A percentile compares a stretch with the other conserved stretches of the same genome.
phyloP scores from a whole-genome alignment of 2,329 filamentous ascomycete genomes.

The Xylariaceae sp. region DNA sequence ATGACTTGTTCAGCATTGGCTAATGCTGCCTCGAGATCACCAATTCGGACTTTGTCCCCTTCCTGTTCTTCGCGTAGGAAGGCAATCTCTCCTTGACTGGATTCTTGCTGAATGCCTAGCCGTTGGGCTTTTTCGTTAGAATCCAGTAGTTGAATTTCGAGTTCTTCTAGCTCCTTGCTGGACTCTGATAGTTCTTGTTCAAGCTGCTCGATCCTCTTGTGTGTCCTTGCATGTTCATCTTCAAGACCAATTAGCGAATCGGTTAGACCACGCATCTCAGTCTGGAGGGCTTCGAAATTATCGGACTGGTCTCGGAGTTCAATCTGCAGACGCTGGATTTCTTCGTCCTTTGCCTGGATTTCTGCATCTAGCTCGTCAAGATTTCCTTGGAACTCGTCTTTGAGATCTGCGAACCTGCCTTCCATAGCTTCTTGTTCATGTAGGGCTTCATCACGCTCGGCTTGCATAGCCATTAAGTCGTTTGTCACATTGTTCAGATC shows the following conservation, averaged over 20 bases:
- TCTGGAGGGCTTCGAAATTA: constrained; percentile 86
- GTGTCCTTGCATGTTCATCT: constrained; percentile 78
- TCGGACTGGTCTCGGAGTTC: constrained; percentile 75
- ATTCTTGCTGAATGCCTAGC: constrained; percentile 87
- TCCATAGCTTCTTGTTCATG: constrained; percentile 59
- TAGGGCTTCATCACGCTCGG: constrained; percentile 82
- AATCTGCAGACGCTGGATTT: constrained; percentile 64
- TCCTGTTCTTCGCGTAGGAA: constrained; percentile 97
- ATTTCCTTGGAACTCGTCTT: constrained; percentile 62
- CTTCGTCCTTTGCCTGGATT: constrained; percentile 66
- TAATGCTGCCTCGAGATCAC: constrained; percentile 80
- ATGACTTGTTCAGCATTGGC: constrained; percentile 74
- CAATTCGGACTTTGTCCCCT: constrained; percentile 94
- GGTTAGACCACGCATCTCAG: constrained; percentile 88
- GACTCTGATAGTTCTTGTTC: constrained; percentile 79
- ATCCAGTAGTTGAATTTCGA: constrained; percentile 81
- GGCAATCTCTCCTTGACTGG: constrained; percentile 84
- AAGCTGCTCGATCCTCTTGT: constrained; percentile 74
- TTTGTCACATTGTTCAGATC: constrained; percentile 76
- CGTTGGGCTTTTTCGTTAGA: constrained; percentile 83
- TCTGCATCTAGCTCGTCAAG: constrained; percentile 67
- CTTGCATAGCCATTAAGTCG: constrained; percentile 73
- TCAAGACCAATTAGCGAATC: constrained; percentile 83
- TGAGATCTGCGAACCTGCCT: constrained; percentile 56
- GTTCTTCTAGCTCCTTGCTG: constrained; percentile 79